A percentile compares a stretch with the other conserved stretches of the same genome.
Conservation (phyloP, 768 basidiomycete genomes). For the Pisolithus marmoratus region DNA sequence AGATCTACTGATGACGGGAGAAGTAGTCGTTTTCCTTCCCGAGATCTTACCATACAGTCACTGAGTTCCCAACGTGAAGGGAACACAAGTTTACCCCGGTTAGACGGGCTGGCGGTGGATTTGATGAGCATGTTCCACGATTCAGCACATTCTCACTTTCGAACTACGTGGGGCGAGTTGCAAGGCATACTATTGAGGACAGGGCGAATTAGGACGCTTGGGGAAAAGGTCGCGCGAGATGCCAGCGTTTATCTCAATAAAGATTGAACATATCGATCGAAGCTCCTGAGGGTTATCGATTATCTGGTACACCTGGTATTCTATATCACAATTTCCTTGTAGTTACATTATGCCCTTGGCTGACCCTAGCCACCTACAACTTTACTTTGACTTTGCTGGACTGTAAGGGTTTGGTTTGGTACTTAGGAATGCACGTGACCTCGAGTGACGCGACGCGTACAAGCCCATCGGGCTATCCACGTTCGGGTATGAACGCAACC, state of each 20-base stretch:
- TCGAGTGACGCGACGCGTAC: conserved; percentile 6
- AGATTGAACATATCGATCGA: not conserved
- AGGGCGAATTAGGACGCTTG: conserved; percentile 21
- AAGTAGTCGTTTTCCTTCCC: not conserved
- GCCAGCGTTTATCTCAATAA: conserved; percentile 17
- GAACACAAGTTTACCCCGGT: conserved; percentile 1
- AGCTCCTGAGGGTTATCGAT: too few relatives aligned
- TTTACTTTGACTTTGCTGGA: too few relatives aligned
- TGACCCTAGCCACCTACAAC: too few relatives aligned
- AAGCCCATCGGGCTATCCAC: not conserved
- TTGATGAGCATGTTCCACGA: conserved; percentile 10
- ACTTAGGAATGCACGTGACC: conserved; percentile 3
- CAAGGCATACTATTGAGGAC: conserved; percentile 18
- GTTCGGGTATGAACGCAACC: too few relatives aligned
- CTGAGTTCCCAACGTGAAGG: not conserved
- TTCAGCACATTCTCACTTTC: conserved; percentile 1
- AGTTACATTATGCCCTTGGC: too few relatives aligned
- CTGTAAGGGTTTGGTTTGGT: too few relatives aligned
- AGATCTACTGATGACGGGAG: not conserved
- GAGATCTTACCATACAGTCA: not conserved
- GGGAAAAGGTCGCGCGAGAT: conserved; percentile 11
- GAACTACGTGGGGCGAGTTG: conserved; percentile 8
- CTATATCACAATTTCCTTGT: not conserved
- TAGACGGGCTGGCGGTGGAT: conserved; percentile 16
- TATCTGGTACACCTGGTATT: too few relatives aligned